phyloP scores from a whole-genome alignment of 2,329 filamentous ascomycete genomes.

The Fusarium pseudocircinatum region DNA sequence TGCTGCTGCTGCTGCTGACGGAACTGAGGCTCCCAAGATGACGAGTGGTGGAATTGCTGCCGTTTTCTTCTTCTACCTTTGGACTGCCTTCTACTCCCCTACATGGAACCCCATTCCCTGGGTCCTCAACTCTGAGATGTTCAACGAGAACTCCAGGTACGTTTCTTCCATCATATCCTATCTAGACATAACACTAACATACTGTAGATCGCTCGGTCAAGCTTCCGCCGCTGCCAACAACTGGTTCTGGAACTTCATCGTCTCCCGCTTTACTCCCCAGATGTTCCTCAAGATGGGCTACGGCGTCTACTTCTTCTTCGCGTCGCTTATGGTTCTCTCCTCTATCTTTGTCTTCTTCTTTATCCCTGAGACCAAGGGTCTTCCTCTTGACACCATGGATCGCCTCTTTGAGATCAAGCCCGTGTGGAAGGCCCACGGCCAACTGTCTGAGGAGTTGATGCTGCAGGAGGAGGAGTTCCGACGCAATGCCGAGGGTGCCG shows the following conservation, averaged over 20 bases:
- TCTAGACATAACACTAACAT: background rate
- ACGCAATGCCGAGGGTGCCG: slow-evolving; percentile 39
- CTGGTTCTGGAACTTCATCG: slow-evolving; percentile 78
- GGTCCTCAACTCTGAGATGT: slow-evolving; percentile 81
- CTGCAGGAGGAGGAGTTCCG: slow-evolving; percentile 49
- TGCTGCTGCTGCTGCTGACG: slow-evolving; percentile 44
- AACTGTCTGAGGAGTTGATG: slow-evolving; percentile 55
- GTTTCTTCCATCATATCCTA: rapidly evolving
- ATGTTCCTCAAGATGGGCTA: slow-evolving; percentile 69
- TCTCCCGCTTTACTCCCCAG: slow-evolving; percentile 73
- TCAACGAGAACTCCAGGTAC: slow-evolving; percentile 66
- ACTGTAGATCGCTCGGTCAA: slow-evolving; percentile 66
- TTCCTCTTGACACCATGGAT: slow-evolving; percentile 73
- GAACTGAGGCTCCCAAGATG: slow-evolving; percentile 2
- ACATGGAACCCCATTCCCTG: slow-evolving; percentile 79
- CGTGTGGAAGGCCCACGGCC: slow-evolving; percentile 54
- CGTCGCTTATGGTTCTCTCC: slow-evolving; percentile 67
- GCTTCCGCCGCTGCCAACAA: slow-evolving; percentile 76
- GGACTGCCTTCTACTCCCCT: slow-evolving; percentile 71
- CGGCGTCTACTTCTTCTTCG: slow-evolving; percentile 76
- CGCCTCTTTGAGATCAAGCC: slow-evolving; percentile 64
- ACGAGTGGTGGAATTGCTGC: slow-evolving; percentile 69
- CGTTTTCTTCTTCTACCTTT: slow-evolving; percentile 70
- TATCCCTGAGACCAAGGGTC: slow-evolving; percentile 72
- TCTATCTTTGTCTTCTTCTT: slow-evolving; percentile 70